These are phyloP conservation scores for Aspergillus sergii DNA, from an alignment of 2,329 filamentous ascomycete genomes.

Conservation along the genomic window DNA sequence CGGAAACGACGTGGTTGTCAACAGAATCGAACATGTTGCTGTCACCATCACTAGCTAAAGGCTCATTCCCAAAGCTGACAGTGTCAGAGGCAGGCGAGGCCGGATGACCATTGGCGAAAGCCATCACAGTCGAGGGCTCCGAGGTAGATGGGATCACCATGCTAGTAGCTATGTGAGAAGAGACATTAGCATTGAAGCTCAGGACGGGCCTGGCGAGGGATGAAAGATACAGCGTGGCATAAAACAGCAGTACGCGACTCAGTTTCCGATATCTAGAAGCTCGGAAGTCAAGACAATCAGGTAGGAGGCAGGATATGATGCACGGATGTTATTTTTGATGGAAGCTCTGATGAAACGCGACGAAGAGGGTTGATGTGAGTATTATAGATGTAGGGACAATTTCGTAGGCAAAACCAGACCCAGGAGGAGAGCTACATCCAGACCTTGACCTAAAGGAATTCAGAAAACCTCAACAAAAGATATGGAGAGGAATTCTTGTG, in stretches of 20 bases:
- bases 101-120: constrained; percentile 39
- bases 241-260: constrained; percentile 39
- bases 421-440: constrained; percentile 21
- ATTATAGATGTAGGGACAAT: constrained; percentile 24
- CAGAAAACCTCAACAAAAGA: constrained; percentile 19
- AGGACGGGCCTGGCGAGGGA: constrained; percentile 20
- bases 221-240: constrained; percentile 25
- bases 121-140: constrained; percentile 35
- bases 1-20: constrained; percentile 57
- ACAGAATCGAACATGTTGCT: constrained; percentile 76
- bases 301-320: constrained; percentile 39
- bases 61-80: constrained; percentile 38
- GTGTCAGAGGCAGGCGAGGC: constrained; percentile 28
- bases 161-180: constrained; percentile 43
- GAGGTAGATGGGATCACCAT: constrained; percentile 49
- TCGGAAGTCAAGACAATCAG: constrained; percentile 25
- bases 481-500: constrained; percentile 27
- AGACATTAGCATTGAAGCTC: constrained; percentile 47
- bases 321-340: constrained; percentile 40
- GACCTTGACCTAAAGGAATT: constrained; percentile 16
- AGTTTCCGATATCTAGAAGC: constrained; percentile 27
- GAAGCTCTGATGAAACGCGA: constrained; percentile 39
- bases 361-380: constrained; percentile 24
- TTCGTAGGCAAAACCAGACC: constrained; percentile 25
- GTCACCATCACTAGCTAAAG: constrained; percentile 61